phyloP scores from a whole-genome alignment of 257 asterid genomes.

The Verbascum thapsus region DNA sequence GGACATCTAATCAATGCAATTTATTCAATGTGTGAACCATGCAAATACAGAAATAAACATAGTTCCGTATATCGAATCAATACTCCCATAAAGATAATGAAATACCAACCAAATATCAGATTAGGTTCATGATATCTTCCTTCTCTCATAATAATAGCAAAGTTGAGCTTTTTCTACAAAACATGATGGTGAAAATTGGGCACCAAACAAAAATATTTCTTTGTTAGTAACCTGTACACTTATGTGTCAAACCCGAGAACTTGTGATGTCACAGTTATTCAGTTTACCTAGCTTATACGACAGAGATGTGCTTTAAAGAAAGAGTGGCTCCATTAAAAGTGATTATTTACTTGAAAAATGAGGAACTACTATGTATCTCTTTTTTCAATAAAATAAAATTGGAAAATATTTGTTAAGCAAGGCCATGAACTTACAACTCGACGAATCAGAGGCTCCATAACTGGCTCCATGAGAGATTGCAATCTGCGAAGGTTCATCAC shows the following conservation, averaged over 20 bases:
- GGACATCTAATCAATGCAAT: constrained; percentile 1
- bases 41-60: neutral
- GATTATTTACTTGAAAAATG: neutral
- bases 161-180: constrained; percentile 2
- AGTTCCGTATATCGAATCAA: neutral
- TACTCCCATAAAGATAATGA: neutral
- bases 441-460: constrained; percentile 88
- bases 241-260: neutral
- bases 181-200: neutral
- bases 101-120: constrained; percentile 12
- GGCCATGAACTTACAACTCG: constrained; percentile 65
- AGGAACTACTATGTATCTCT: constrained; percentile 2
- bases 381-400: neutral
- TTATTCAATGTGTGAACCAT: neutral
- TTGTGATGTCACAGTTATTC: neutral
- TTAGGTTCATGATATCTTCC: neutral
- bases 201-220: neutral
- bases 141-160: neutral
- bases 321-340: neutral
- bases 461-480: constrained; percentile 71
- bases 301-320: neutral
- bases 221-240: neutral
- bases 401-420: neutral
- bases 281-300: neutral
- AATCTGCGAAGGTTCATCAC: constrained; percentile 66